These are phyloP conservation scores for Paxillus ammoniavirescens DNA, from an alignment of 768 basidiomycete species.

Conservation along the genomic window DNA sequence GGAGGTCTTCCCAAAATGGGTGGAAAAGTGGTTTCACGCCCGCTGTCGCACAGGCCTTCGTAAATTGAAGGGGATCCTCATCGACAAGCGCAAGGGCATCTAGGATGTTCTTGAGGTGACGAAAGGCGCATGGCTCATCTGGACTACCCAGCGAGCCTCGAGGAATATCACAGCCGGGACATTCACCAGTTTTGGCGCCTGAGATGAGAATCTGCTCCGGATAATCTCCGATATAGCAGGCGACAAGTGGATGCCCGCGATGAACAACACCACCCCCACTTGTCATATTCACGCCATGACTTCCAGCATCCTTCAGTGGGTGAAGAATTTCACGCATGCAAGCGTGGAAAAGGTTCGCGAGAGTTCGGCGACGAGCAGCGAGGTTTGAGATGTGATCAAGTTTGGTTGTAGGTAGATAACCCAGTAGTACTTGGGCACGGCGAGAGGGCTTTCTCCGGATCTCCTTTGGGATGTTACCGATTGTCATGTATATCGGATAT, in stretches of 20 bases:
- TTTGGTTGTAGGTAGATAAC: conserved; percentile 38
- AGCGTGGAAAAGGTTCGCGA: conserved; percentile 38
- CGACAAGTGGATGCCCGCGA: conserved; percentile 30
- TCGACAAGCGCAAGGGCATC: not conserved
- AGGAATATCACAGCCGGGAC: conserved; percentile 8
- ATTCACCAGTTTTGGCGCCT: conserved; percentile 11
- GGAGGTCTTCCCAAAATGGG: conserved; percentile 27
- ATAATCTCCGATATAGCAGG: conserved; percentile 17
- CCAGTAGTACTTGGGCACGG: conserved; percentile 35
- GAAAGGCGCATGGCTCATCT: too few relatives aligned
- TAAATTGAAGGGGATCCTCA: not conserved
- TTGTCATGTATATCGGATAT: conserved; percentile 25
- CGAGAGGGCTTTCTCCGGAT: conserved; percentile 35
- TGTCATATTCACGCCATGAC: conserved; percentile 28
- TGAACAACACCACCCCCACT: conserved; percentile 38
- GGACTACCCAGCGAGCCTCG: not conserved
- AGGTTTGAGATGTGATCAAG: conserved; percentile 13
- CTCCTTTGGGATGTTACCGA: conserved; percentile 43
- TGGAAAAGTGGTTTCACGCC: not conserved
- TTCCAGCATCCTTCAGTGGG: conserved; percentile 30
- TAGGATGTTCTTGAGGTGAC: not conserved
- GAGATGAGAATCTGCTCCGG: conserved; percentile 18
- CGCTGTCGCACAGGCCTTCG: too few relatives aligned
- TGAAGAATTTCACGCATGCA: conserved; percentile 31
- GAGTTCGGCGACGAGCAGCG: conserved; percentile 20